phyloP scores from a whole-genome alignment of 345 rosid genomes.

The Kernera saxatilis region DNA sequence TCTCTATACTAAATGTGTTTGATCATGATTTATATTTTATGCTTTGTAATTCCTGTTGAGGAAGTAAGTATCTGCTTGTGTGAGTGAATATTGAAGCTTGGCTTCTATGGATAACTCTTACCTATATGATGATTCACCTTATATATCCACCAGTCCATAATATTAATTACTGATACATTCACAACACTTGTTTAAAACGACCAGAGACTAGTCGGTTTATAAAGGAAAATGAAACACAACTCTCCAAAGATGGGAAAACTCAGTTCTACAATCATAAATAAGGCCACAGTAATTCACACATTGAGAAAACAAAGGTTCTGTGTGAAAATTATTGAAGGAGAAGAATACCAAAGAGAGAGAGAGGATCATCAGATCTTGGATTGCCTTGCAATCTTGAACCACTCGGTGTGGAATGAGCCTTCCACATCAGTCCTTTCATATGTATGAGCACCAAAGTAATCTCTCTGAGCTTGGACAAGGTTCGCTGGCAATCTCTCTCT shows the following conservation, averaged over 20 bases:
- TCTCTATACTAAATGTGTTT: too few species aligned
- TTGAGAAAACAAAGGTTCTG: slow-evolving; percentile 1
- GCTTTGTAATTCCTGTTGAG: too few species aligned
- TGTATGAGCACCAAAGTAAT: slow-evolving; percentile 96
- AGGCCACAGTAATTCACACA: neutral
- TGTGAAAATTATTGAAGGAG: slow-evolving; percentile 22
- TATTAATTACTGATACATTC: too few species aligned
- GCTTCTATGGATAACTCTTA: too few species aligned
- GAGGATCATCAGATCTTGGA: slow-evolving; percentile 32
- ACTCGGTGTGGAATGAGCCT: slow-evolving; percentile 94
- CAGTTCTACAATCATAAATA: slow-evolving; percentile 9
- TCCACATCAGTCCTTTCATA: slow-evolving; percentile 87
- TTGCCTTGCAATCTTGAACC: slow-evolving; percentile 91
- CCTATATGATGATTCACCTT: too few species aligned
- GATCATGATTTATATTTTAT: too few species aligned
- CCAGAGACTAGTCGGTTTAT: too few species aligned
- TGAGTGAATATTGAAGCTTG: too few species aligned
- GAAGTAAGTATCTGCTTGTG: too few species aligned
- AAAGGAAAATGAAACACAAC: neutral
- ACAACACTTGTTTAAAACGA: too few species aligned
- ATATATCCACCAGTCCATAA: too few species aligned
- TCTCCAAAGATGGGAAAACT: neutral
- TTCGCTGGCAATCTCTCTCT: slow-evolving; percentile 86
- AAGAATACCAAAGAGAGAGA: neutral
- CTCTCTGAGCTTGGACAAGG: slow-evolving; percentile 95